These are phyloP conservation scores for Hypoxylon sp. DNA, from an alignment of 2,329 filamentous ascomycete species.

Conservation along the genomic window DNA sequence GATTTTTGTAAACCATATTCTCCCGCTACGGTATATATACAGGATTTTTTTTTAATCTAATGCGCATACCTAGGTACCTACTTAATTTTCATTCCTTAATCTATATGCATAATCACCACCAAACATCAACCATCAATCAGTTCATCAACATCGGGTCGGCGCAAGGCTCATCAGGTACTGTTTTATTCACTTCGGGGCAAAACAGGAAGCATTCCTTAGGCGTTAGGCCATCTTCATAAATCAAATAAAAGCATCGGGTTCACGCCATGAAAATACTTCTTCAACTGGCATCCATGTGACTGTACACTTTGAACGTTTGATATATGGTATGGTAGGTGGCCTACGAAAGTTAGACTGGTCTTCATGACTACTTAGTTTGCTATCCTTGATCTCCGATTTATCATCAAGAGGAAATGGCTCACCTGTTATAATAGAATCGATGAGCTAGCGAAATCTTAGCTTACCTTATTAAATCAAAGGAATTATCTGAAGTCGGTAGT, in stretches of 20 bases:
- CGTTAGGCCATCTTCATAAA: conserved; percentile 9
- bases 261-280: conserved; percentile 6
- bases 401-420: too few relatives aligned
- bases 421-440: neutral
- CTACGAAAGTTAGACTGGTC: too few relatives aligned
- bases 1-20: too few relatives aligned
- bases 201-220: conserved; percentile 28
- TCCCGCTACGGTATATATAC: neutral
- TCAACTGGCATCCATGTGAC: neutral
- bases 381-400: too few relatives aligned
- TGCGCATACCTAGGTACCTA: too few relatives aligned
- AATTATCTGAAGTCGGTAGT: neutral
- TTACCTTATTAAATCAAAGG: neutral
- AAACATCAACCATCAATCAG: neutral
- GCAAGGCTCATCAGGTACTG: conserved; percentile 8
- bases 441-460: neutral
- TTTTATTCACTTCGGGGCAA: conserved; percentile 6
- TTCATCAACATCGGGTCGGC: conserved; percentile 23
- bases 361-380: too few relatives aligned
- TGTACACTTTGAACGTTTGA: neutral
- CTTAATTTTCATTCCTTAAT: conserved; percentile 45
- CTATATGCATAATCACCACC: conserved; percentile 10
- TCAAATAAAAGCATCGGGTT: conserved; percentile 7
- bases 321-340: neutral
- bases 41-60: conserved; percentile 2